These are phyloP conservation scores for Dictyostelium intermedium DNA, from an alignment of 78 protist species.

Conservation along the genomic window DNA sequence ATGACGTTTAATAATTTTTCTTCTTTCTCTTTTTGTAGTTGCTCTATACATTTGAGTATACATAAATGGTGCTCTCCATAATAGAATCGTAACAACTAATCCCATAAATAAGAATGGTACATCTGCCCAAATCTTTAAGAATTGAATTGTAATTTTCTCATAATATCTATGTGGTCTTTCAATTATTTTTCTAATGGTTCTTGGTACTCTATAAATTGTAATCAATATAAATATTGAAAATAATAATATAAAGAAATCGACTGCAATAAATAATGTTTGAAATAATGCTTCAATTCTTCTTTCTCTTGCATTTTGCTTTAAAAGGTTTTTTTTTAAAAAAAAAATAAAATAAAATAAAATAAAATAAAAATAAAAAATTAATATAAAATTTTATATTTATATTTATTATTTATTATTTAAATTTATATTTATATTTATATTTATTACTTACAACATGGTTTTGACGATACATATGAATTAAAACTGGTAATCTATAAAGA, in stretches of 20 bases:
- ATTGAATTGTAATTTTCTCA: background rate
- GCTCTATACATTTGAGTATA: background rate
- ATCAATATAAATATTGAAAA: background rate
- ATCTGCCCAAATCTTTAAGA: slow-evolving; percentile 37
- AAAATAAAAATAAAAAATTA: background rate
- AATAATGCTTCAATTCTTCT: slow-evolving; percentile 4
- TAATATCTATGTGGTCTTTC: background rate
- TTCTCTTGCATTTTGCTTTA: background rate
- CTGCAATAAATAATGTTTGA: background rate
- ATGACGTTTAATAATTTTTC: slow-evolving; percentile 23
- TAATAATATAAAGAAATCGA: slow-evolving; percentile 9
- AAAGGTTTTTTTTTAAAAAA: background rate
- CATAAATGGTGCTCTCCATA: slow-evolving; percentile 80
- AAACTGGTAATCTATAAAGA: slow-evolving; percentile 17
- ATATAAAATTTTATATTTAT: background rate
- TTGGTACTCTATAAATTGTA: slow-evolving; percentile 43
- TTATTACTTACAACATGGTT: background rate
- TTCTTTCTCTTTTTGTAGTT: background rate
- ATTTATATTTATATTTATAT: background rate
- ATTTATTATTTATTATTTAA: background rate
- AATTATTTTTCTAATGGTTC: background rate
- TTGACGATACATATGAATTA: background rate
- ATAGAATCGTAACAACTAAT: background rate
- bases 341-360: too few species aligned
- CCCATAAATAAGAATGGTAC: slow-evolving; percentile 63